Evolutionary conservation across 352 stramenopile species (phyloP), one percentile per base, ranked within the genome.

Genomic region (Phytopythium helicoides): DNA sequence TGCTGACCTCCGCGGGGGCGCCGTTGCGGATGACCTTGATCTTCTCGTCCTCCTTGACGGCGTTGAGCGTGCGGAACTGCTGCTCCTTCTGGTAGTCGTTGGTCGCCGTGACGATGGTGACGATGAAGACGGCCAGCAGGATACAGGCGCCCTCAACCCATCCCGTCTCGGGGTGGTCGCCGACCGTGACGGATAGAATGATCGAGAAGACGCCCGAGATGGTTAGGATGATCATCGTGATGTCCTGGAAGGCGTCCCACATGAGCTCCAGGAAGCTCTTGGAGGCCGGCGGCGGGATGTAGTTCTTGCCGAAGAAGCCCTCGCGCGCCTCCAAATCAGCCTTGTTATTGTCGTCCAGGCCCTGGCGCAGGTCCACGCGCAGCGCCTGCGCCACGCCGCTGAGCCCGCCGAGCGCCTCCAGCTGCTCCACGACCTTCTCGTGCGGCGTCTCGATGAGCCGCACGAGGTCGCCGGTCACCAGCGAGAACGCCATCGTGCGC

Each of bases 31-130:
- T 66, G 7, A 87, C 84, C 56, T 92, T 94, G 48, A 89, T 87
- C 60, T 81, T 85, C 49, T 89, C 78, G 47, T 84, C 68, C 41
- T 89, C 81, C 53, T 89, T 92, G 34, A 86, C 60, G 16, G 76
- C 81, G 48, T 96, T 92, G 31, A 97, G 60, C 12, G 65, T 68
- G 18, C 79, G 67, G 61, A 97, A 97, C 64, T 97, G 86, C 35
- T 89, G 65, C 55, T 97, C 86, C 66, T 97, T 96, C 62, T 87
- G 81, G 60, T 96, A 96, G 60, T 98, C 88, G 54, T 96, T 96
- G 26, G 81, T 54, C 31, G 87, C 88, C 25, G 87, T 94, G 9
- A 98, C 86, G 16, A 83, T 69, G 6, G 86, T 87, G 6, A 97
- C 89, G 14, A 98, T 71, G 9, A 96, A 47, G 37, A 97, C 82